Evolutionary conservation across 139 green algal species (phyloP), one percentile per base, ranked within the genome.

Genomic region (Coelastrella sp.): DNA sequence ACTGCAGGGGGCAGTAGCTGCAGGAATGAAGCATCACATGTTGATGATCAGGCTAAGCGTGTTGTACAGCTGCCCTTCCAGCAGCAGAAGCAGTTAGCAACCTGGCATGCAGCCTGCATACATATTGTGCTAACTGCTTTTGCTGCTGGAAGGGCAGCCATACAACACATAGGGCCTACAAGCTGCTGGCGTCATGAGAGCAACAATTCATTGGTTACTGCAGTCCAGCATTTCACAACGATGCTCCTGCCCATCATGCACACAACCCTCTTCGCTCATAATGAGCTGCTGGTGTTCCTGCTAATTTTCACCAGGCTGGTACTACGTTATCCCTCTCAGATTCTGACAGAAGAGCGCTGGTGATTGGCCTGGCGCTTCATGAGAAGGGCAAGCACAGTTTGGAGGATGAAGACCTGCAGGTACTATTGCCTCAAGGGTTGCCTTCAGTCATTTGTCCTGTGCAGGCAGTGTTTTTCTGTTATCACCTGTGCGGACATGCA

Each of bases 301-400:
- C 22, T 80, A 22, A 56, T 59, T 66, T 15, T 86, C 7, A 12
- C 10, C 89, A 94, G 92, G 78, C 85, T 15, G 94, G 94, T 27
- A 61, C 85, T 4, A 10, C 9, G 0, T 8, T 96, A 59, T 17
- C 60, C 4, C 25, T 93, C 25, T 84, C 82, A 8, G 61, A 90
- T 11, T 86, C 93, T 20, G 93, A 96, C 82, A 80, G 91, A 27
- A 60, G 80, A 9, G 91, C 91, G 14, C 86, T 96, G 61, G 92
- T 94, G 66, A 84, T 95, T 72, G 95, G 93, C 7, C 86, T 96
- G 27, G 91, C 93, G 6, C 84, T 96, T 76, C 93, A 96, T 90
- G 92, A 94, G n/a, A 93, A 93, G 73, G 94, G 84, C 20, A 92
- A 91, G 72, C 78, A 68, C n/a, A 92, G 79, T 57, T 85, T 95